These are phyloP conservation scores for Zygotorulaspora chibaensis DNA, from an alignment of 805 yeast species.

Conservation along the genomic window DNA sequence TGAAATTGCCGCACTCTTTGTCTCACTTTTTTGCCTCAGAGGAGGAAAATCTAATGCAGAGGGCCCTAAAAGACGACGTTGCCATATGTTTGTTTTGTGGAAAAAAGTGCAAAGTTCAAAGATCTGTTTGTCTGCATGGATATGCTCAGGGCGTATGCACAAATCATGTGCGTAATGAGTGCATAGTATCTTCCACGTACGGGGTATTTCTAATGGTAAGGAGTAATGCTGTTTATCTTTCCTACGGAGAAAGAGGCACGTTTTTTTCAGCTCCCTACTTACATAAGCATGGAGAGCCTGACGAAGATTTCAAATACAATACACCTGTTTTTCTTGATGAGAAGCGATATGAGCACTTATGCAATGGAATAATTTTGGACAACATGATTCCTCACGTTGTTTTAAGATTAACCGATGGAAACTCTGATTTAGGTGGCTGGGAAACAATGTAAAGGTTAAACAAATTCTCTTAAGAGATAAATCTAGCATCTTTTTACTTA, in stretches of 20 bases:
- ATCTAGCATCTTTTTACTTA: no score
- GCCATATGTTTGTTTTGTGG: slow-evolving; percentile 88
- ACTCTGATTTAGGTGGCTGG: slow-evolving; percentile 93
- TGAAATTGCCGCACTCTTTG: slow-evolving; percentile 60
- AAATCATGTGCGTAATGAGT: slow-evolving; percentile 58
- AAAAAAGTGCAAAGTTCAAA: slow-evolving; percentile 61
- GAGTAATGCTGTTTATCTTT: slow-evolving; percentile 39
- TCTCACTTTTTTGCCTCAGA: slow-evolving; percentile 51
- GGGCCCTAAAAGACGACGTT: slow-evolving; percentile 52
- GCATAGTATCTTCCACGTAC: slow-evolving; percentile 34
- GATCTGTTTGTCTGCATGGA: slow-evolving; percentile 43
- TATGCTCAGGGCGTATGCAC: slow-evolving; percentile 72
- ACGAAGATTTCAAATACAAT: slow-evolving; percentile 65
- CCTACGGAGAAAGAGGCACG: slow-evolving; percentile 70
- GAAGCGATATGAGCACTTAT: slow-evolving; percentile 60
- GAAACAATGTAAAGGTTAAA: slow-evolving; percentile 41
- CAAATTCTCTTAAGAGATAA: no score
- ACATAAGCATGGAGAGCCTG: slow-evolving; percentile 82
- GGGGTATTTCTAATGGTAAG: slow-evolving; percentile 27
- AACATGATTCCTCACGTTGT: slow-evolving; percentile 74
- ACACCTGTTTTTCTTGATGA: slow-evolving; percentile 65
- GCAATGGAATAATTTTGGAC: slow-evolving; percentile 66
- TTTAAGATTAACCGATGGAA: slow-evolving; percentile 74
- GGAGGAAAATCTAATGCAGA: slow-evolving; percentile 37
- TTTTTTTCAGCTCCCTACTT: slow-evolving; percentile 80